Evolutionary conservation across 495 filamentous ascomycete species (phyloP).

Genomic region (Delitschia confertaspora): DNA sequence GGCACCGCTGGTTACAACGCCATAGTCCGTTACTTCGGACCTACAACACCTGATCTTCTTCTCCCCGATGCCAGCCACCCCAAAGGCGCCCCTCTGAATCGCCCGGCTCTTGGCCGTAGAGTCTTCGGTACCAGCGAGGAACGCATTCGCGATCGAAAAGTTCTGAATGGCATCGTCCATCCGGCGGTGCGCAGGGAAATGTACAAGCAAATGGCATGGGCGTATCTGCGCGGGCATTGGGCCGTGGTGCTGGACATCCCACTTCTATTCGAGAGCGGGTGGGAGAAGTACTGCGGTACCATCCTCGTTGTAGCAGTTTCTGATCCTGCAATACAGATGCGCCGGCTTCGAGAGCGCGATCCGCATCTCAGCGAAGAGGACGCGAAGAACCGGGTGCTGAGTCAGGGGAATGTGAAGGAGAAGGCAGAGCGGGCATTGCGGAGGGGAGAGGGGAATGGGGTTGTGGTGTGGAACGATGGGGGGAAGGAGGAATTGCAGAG

Average conservation of each 20-base stretch:
- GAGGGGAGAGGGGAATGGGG: conserved; percentile 52
- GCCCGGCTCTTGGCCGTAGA: conserved; percentile 71
- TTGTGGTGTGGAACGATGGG: conserved; percentile 83
- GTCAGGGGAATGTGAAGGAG: conserved; percentile 72
- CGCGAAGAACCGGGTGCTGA: conserved; percentile 68
- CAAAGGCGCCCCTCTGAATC: conserved; percentile 65
- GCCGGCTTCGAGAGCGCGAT: conserved; percentile 63
- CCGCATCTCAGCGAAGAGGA: conserved; percentile 63
- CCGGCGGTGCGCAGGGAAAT: conserved; percentile 74
- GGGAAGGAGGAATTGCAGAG: conserved; percentile 54
- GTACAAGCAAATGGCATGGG: conserved; percentile 44
- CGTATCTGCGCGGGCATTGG: conserved; percentile 64
- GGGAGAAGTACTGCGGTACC: conserved; percentile 71
- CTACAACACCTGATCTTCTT: conserved; percentile 77
- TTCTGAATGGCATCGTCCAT: conserved; percentile 86
- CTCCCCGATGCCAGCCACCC: conserved; percentile 38
- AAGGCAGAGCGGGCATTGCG: conserved; percentile 67
- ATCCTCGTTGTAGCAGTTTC: conserved; percentile 77
- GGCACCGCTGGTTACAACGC: conserved; percentile 71
- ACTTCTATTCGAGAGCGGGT: conserved; percentile 74
- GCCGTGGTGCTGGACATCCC: conserved; percentile 91
- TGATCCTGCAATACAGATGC: conserved; percentile 70
- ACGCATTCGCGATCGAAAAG: conserved; percentile 53
- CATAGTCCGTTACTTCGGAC: conserved; percentile 68
- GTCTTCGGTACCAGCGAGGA: conserved; percentile 71